A percentile compares a stretch with the other conserved stretches of the same genome.
Evolutionary conservation across 2,329 filamentous ascomycete genomes (phyloP).

Genomic region (Moelleriella libera): DNA sequence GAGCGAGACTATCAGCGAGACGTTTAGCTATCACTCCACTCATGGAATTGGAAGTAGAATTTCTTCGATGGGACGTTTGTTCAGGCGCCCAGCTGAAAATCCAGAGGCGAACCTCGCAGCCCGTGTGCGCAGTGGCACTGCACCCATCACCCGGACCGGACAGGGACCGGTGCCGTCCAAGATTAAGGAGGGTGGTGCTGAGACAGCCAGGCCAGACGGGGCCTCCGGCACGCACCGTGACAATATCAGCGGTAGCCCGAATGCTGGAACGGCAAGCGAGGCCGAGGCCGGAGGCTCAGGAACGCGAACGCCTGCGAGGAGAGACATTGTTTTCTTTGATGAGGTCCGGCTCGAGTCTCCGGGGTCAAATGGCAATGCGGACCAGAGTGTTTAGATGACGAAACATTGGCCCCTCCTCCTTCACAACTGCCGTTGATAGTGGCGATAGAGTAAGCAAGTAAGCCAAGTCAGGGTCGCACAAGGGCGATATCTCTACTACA

Average conservation of each 20-base stretch:
- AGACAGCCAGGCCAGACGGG: background rate
- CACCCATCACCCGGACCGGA: constrained; percentile 1
- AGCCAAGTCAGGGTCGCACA: background rate
- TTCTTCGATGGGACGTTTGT: background rate
- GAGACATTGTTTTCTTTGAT: constrained; percentile 4
- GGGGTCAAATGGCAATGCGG: background rate
- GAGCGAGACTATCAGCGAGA: constrained; percentile 9
- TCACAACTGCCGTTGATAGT: background rate
- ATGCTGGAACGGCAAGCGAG: background rate
- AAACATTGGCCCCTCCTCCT: background rate
- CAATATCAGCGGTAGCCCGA: background rate
- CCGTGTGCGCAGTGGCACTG: constrained; percentile 1
- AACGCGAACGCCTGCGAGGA: background rate
- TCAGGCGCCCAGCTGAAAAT: background rate
- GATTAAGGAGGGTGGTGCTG: background rate
- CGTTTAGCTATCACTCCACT: background rate
- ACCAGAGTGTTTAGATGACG: background rate
- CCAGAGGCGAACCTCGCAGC: constrained; percentile 2
- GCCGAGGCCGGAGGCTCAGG: background rate
- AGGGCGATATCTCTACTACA: background rate
- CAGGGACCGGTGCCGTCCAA: constrained; percentile 1
- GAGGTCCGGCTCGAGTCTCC: background rate
- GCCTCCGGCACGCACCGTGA: background rate
- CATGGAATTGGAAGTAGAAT: background rate
- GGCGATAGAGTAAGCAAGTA: background rate